Conservation (phyloP, 176 grass and related monocot species). For the Lolium rigidum region DNA sequence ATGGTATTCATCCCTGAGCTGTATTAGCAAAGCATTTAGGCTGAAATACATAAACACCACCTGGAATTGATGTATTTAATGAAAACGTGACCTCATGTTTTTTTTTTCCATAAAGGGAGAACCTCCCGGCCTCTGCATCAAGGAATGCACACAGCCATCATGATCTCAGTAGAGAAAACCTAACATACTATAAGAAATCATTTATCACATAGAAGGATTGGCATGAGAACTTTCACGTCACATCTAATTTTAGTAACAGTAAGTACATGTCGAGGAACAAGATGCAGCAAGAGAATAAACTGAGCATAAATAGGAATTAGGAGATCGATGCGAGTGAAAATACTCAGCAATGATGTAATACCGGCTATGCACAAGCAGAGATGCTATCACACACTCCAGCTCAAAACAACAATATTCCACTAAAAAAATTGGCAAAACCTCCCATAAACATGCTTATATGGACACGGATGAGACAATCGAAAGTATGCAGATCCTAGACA, state of each 20-base stretch:
- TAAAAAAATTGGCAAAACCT: not conserved
- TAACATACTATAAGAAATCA: not conserved
- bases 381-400: not conserved
- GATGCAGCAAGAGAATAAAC: not conserved
- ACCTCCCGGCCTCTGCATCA: too few species aligned
- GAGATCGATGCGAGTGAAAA: not conserved
- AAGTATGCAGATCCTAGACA: not conserved
- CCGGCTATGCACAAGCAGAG: not conserved
- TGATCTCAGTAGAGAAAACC: too few species aligned
- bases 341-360: not conserved
- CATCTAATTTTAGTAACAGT: not conserved
- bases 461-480: not conserved
- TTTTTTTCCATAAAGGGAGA: too few species aligned
- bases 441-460: conserved; percentile 11
- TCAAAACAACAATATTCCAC: not conserved
- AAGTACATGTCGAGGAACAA: not conserved
- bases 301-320: not conserved
- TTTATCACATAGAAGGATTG: conserved; percentile 7
- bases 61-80: too few species aligned
- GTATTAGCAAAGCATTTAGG: too few species aligned
- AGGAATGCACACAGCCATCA: too few species aligned
- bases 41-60: too few species aligned
- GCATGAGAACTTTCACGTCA: not conserved
- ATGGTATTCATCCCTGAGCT: too few species aligned
- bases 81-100: too few species aligned